Evolutionary conservation across 2,329 filamentous ascomycete species (phyloP), one percentile per base, ranked within the genome.

Genomic region (Aureobasidium sp.): DNA sequence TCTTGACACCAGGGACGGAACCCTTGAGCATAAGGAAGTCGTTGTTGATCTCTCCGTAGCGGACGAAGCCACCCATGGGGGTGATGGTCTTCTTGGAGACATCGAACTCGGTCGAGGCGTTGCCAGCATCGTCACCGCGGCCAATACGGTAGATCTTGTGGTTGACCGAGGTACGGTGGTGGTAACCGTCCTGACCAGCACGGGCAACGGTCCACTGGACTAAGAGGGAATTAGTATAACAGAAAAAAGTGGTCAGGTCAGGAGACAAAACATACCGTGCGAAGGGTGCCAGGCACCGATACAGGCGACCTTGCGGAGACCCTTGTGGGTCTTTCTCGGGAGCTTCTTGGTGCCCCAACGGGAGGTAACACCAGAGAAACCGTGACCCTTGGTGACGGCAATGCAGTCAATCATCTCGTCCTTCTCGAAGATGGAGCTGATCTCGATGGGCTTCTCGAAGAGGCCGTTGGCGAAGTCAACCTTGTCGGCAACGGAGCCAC

Each of bases 291-390:
- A 99, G 74, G 94, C 94, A 90, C 94, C 94, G 80, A 99, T 99
- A 96, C 94, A 99, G 77, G 94, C 94, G 74, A 99, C 93, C 90
- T 99, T 99, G 77, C 94, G 89, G 77, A 99, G 91, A 96, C 94
- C 94, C 89, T 99, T 99, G 90, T 99, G 94, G 67, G 94, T 99
- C 91, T 99, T 99, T 79, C 94, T 91, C 73, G 94, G 94, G 76
- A 99, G 91, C 91, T 97, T 99, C 90, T 97, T 99, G 84, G 94
- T 99, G 75, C 94, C 94, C 94, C 94, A 99, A 83, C 94, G 88
- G 80, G 87, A 84, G 70, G 94, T 99, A 75, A 99, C 94, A 89
- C 94, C 94, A 79, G 85, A 84, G 89, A 90, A 97, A 79, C 94
- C 94, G 85, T 97, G 91, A 85, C 94, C 94, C 88, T 96, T 97